Evolutionary conservation across 768 basidiomycete species (phyloP).

Genomic region (Mycena epipterygia): DNA sequence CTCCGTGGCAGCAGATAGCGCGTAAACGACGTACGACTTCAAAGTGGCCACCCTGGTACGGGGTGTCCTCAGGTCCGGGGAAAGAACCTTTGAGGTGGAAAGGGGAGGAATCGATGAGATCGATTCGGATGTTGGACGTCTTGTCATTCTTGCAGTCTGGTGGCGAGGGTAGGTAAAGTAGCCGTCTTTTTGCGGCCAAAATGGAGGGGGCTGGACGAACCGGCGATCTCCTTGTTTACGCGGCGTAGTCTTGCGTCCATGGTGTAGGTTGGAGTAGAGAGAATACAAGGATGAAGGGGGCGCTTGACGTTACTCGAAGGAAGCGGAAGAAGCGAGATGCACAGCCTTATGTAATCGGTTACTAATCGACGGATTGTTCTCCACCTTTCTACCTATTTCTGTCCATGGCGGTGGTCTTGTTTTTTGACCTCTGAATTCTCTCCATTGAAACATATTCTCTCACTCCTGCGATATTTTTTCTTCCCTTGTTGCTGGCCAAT

Average conservation of each 20-base stretch:
- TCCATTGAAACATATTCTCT: too few relatives aligned
- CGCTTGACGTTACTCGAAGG: not conserved
- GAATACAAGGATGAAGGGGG: not conserved
- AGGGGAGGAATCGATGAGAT: constrained; percentile 89
- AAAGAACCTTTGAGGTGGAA: constrained; percentile 95
- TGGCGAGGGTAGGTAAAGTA: not conserved
- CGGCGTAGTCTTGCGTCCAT: constrained; percentile 93
- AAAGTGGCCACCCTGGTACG: constrained; percentile 92
- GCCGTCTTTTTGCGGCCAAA: not conserved
- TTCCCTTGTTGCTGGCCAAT: too few relatives aligned
- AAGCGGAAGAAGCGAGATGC: not conserved
- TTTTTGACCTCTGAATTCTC: not conserved
- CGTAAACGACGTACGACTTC: constrained; percentile 79
- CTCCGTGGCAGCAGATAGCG: not conserved
- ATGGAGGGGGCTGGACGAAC: constrained; percentile 52
- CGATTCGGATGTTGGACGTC: constrained; percentile 87
- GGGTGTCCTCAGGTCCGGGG: constrained; percentile 92
- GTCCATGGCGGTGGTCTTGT: not conserved
- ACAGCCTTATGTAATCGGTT: constrained; percentile 5
- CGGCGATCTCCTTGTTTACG: constrained; percentile 95
- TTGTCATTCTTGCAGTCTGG: constrained; percentile 98
- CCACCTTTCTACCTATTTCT: not conserved
- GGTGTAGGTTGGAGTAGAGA: not conserved
- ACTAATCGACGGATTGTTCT: constrained; percentile 13
- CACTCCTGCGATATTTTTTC: too few relatives aligned